These are phyloP conservation scores for Glonium stellatum DNA, from an alignment of 495 filamentous ascomycete genomes.

Conservation along the genomic window DNA sequence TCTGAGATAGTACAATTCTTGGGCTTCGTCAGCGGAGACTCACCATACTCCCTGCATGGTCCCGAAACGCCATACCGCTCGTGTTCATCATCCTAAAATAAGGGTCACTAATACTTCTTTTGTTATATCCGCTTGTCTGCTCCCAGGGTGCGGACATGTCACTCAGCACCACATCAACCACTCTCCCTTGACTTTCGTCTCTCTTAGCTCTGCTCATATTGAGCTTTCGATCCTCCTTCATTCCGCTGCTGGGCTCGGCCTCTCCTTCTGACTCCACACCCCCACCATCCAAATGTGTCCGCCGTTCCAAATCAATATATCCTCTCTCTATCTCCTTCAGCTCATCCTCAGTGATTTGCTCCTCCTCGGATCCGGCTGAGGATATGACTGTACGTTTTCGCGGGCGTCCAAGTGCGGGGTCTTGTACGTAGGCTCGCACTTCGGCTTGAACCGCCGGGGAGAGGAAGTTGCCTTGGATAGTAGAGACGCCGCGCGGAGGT, in stretches of 20 bases:
- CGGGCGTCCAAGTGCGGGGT: conserved; percentile 53
- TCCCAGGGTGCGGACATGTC: conserved; percentile 98
- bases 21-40: conserved; percentile 25
- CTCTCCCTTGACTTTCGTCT: conserved; percentile 39
- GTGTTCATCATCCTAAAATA: conserved; percentile 99
- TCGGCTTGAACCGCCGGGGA: conserved; percentile 60
- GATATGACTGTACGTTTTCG: conserved; percentile 27
- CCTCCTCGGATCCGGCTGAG: conserved; percentile 3
- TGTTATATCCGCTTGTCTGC: conserved; percentile 67
- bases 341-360: conserved; percentile 29
- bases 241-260: conserved; percentile 16
- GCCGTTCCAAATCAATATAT: conserved; percentile 36
- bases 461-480: conserved; percentile 91
- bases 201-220: conserved; percentile 27
- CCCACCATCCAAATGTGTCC: conserved; percentile 22
- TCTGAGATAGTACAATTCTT: no score
- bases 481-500: conserved; percentile 80
- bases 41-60: conserved; percentile 96
- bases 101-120: conserved; percentile 83
- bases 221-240: conserved; percentile 16
- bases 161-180: conserved; percentile 90
- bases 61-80: conserved; percentile 74
- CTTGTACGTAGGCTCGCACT: conserved; percentile 65
- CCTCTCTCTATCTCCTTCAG: conserved; percentile 33
- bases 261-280: conserved; percentile 21